Conservation (phyloP, 768 basidiomycete species). For the Galerina marginata region DNA sequence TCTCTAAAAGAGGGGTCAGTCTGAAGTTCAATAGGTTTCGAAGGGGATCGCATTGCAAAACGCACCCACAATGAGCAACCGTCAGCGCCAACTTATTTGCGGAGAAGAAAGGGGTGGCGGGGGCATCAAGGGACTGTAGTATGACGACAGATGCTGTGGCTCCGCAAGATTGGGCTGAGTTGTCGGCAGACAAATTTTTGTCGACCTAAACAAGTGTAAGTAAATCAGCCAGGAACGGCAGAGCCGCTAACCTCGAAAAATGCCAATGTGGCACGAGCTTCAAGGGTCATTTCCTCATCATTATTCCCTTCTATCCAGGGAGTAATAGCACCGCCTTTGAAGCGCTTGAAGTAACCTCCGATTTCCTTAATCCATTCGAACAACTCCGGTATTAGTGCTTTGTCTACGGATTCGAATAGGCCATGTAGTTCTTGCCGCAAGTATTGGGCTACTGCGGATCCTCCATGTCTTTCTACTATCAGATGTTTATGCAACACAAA, state of each 20-base stretch:
- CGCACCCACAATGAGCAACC: slow-evolving; percentile 92
- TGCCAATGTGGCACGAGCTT: slow-evolving; percentile 84
- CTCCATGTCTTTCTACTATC: slow-evolving; percentile 73
- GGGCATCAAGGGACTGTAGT: slow-evolving; percentile 87
- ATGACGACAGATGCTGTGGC: slow-evolving; percentile 92
- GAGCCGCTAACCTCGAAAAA: slow-evolving; percentile 75
- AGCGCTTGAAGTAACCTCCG: slow-evolving; percentile 92
- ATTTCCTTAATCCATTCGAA: slow-evolving; percentile 77
- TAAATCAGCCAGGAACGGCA: background rate
- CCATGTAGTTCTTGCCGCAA: slow-evolving; percentile 86
- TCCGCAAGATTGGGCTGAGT: slow-evolving; percentile 76
- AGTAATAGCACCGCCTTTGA: slow-evolving; percentile 76
- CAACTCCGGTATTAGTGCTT: slow-evolving; percentile 73
- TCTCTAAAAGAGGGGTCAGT: slow-evolving; percentile 58
- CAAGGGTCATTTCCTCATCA: slow-evolving; percentile 64
- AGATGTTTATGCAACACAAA: slow-evolving; percentile 3
- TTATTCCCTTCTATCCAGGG: slow-evolving; percentile 62
- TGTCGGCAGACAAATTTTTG: slow-evolving; percentile 69
- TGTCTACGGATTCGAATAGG: slow-evolving; percentile 79
- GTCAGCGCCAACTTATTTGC: slow-evolving; percentile 79
- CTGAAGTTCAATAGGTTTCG: background rate
- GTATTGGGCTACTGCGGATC: slow-evolving; percentile 87
- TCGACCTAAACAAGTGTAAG: slow-evolving; percentile 60
- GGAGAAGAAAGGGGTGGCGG: slow-evolving; percentile 82
- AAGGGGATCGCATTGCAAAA: background rate